Evolutionary conservation across 1,284 basidiomycete genomes (phyloP), one percentile per base, ranked within the genome.

Genomic region (Rhodotorula sp.): DNA sequence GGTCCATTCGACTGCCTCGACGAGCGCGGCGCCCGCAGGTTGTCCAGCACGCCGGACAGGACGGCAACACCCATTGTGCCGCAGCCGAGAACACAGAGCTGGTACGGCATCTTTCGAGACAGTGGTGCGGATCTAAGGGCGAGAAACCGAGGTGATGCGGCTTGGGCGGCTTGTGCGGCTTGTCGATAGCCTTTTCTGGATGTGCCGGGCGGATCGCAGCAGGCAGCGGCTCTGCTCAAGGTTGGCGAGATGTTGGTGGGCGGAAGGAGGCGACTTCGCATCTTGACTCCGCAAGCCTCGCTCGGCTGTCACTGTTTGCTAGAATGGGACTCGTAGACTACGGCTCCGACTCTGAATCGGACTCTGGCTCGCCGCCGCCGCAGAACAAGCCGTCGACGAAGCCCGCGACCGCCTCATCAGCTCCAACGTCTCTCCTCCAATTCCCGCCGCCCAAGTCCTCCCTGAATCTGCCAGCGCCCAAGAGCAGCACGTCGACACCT

Each of bases 1-100:
- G 64, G 54, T 13, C 37, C 59, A 47, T 31, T 65, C 58, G 11
- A 26, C 79, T 67, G 62, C 24, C 48, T 31, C 40, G 37, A 48
- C 28, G 52, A 31, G 65, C 70, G 66, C 67, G 77, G 83, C 13
- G 83, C 80, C 71, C 88, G 84, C 58, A 91, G 84, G 79, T 89
- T 88, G 71, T 88, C 86, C 59, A 94, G 82, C 52, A 95, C 88
- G 64, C 93, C 96, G 40, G 94, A 96, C 58, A 96, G 86, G 79
- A 99, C 87, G 69, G 96, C 94, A 74, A 98, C 83, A 67, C 96
- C 96, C 96, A 99, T 99, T 11, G 96, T 99, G 67, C 96, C 96
- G 81, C 96, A 99, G 85, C 94, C 94, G 92, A 78, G 62, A 30
- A 70, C 68, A 51, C 70, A 67, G 37, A 71, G 67, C 30, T 69